These are phyloP conservation scores for Cyphellophora attinorum DNA, from an alignment of 2,329 filamentous ascomycete genomes.

Conservation along the genomic window DNA sequence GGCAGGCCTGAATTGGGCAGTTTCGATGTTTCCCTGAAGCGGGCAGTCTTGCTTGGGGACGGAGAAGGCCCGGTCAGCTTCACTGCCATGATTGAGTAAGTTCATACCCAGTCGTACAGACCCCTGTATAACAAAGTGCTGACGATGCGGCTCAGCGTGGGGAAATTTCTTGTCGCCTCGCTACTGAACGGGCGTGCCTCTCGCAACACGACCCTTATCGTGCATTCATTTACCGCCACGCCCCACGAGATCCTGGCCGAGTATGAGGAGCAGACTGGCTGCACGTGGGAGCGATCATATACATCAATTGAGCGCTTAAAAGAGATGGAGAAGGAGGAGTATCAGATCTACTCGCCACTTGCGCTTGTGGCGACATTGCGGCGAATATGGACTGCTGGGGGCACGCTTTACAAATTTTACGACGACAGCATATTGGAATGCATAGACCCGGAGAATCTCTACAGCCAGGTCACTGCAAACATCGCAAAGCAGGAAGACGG, in stretches of 20 bases:
- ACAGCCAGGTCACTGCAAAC: slow-evolving; percentile 22
- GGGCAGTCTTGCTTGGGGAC: slow-evolving; percentile 52
- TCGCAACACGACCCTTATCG: slow-evolving; percentile 49
- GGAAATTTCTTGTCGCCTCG: slow-evolving; percentile 54
- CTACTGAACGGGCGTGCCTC: slow-evolving; percentile 47
- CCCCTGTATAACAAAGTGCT: no score
- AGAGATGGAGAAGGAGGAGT: slow-evolving; percentile 49
- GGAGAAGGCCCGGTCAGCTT: slow-evolving; percentile 56
- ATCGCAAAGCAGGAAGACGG: slow-evolving; percentile 17
- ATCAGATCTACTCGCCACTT: slow-evolving; percentile 41
- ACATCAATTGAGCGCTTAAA: slow-evolving; percentile 46
- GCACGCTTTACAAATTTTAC: slow-evolving; percentile 59
- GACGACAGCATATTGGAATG: slow-evolving; percentile 54
- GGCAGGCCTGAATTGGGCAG: slow-evolving; percentile 37
- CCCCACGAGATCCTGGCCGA: slow-evolving; percentile 54
- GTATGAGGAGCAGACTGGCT: slow-evolving; percentile 56
- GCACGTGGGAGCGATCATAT: slow-evolving; percentile 44
- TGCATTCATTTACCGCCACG: slow-evolving; percentile 63
- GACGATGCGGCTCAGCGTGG: slow-evolving; percentile 43
- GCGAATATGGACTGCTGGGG: slow-evolving; percentile 64
- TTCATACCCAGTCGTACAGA: background rate
- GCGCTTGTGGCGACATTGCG: slow-evolving; percentile 53
- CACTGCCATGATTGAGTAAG: slow-evolving; percentile 63
- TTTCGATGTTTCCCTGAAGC: slow-evolving; percentile 49
- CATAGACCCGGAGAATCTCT: slow-evolving; percentile 44